Evolutionary conservation across 805 yeast genomes (phyloP), one percentile per base, ranked within the genome.

Genomic region (Wickerhamiella hasegawae): DNA sequence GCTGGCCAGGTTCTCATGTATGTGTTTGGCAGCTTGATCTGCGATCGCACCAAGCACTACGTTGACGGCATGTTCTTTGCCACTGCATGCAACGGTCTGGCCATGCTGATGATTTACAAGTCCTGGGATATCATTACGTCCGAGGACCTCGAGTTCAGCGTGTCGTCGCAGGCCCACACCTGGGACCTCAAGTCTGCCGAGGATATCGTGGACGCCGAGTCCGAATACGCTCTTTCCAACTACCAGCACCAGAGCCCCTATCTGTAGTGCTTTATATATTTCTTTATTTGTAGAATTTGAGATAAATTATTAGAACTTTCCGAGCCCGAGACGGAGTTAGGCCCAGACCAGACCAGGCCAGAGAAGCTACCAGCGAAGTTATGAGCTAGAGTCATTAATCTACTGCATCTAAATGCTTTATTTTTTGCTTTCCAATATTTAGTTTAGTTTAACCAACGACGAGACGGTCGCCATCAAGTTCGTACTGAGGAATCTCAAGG

Each of bases 51-150:
- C 32, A 71, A 76, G 26, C 98, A 90, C 57, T 90, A 87, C 53
- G 65, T 83, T 17, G 98, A 87, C 51, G 97, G 97, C 1, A 56
- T 83, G 21, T 77, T 87, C 50, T 82, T 85, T 49, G 90, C 83
- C 22, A 69, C 90, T 18, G 48, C 83, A 24, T 71, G 94, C 51
- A 82, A 82, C 52, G 52, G 83, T 33, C 78, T 83, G 48, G 68
- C 93, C 3, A 60, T 79, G 37, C 84, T 90, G 94, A 87, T 90
- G 97, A 65, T 87, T 34, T 87, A 84, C 63, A 85, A 90, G 58
- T 82, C 74, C 46, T 87, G 97, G 95, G 96, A 85, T 51, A 83
- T 85, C 69, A 76, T 87, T 35, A 90, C 97, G 10, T 73, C 76
- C 38, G 97, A 87, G 49, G 97, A 90, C 54, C 72, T 87, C 47